These are phyloP conservation scores for Danielia reshetovae DNA, from an alignment of 805 yeast genomes.

Conservation along the genomic window DNA sequence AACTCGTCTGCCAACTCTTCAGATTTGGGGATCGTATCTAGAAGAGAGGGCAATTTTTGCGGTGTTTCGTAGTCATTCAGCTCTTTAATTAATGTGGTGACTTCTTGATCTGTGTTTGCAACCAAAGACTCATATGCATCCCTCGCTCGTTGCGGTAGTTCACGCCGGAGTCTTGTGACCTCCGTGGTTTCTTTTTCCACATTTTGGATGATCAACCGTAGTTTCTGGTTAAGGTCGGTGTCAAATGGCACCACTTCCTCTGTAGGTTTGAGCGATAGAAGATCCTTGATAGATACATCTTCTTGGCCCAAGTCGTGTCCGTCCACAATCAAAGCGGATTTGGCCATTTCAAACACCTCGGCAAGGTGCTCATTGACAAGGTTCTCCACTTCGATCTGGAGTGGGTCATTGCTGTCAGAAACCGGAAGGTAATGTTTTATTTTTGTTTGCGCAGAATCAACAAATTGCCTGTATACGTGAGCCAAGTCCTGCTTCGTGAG, in stretches of 20 bases:
- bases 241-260: constrained; percentile 69
- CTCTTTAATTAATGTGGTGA: constrained; percentile 23
- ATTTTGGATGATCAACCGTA: constrained; percentile 51
- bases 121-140: constrained; percentile 34
- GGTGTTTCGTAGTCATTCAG: constrained; percentile 6
- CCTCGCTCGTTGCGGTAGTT: constrained; percentile 43
- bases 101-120: constrained; percentile 26
- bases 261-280: constrained; percentile 24
- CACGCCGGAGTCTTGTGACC: constrained; percentile 52
- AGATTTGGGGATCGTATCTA: constrained; percentile 5
- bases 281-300: constrained; percentile 17
- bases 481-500: constrained; percentile 52
- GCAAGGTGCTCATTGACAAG: constrained; percentile 44
- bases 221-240: constrained; percentile 52
- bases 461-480: constrained; percentile 43
- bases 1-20: constrained; percentile 23
- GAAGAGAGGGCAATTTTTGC: neutral
- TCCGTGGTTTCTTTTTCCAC: constrained; percentile 62
- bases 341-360: constrained; percentile 54
- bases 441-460: constrained; percentile 39
- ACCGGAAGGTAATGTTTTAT: constrained; percentile 48
- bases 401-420: constrained; percentile 38
- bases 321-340: constrained; percentile 53
- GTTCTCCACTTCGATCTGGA: constrained; percentile 41
- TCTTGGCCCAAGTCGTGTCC: constrained; percentile 41